Conservation (phyloP, 768 basidiomycete species). For the Cubamyces lactineus region DNA sequence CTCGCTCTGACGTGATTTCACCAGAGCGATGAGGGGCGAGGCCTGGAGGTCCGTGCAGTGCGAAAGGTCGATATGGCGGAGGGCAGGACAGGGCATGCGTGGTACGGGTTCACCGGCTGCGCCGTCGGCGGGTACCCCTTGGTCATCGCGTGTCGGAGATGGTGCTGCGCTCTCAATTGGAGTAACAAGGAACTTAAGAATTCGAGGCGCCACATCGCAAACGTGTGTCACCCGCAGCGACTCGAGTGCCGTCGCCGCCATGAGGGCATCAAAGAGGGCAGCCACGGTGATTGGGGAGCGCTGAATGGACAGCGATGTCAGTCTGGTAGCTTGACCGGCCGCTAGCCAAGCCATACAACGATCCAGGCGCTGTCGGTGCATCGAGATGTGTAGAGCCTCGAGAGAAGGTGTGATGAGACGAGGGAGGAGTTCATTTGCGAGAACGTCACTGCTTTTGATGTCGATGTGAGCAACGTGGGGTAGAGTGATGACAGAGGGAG, state of each 20-base stretch:
- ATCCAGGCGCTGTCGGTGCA: slow-evolving; percentile 22
- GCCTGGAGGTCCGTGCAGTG: slow-evolving; percentile 54
- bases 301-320: slow-evolving; percentile 47
- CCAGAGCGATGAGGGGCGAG: slow-evolving; percentile 54
- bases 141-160: background rate
- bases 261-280: slow-evolving; percentile 39
- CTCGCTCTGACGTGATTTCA: slow-evolving; percentile 49
- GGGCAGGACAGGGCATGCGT: slow-evolving; percentile 46
- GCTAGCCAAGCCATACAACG: slow-evolving; percentile 31
- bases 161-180: slow-evolving; percentile 6
- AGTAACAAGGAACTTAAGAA: slow-evolving; percentile 46
- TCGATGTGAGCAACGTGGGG: slow-evolving; percentile 24
- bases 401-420: slow-evolving; percentile 20
- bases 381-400: slow-evolving; percentile 16
- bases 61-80: slow-evolving; percentile 61
- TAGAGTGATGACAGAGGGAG: slow-evolving; percentile 11
- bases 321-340: slow-evolving; percentile 15
- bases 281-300: slow-evolving; percentile 38
- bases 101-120: background rate
- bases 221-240: slow-evolving; percentile 46
- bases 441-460: background rate
- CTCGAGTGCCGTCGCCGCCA: slow-evolving; percentile 41
- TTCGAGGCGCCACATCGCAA: slow-evolving; percentile 37
- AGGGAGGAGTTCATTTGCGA: slow-evolving; percentile 10
- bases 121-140: background rate